These are phyloP conservation scores for Globisporangium camurandrum DNA, from an alignment of 352 stramenopile genomes.

Conservation along the genomic window DNA sequence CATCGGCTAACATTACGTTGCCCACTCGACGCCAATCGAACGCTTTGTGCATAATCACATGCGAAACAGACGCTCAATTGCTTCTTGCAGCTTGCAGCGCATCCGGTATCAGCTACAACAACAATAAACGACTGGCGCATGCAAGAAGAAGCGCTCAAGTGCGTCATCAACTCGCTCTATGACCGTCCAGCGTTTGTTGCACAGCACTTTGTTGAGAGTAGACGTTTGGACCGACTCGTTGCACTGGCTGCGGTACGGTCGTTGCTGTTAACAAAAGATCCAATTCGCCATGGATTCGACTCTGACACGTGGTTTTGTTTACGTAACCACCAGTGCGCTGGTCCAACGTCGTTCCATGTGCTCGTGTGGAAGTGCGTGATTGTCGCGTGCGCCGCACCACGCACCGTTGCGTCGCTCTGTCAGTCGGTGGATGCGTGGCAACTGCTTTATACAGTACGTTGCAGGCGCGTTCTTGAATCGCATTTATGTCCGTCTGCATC, in stretches of 20 bases:
- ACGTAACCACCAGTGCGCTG: no score
- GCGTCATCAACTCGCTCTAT: slow-evolving; percentile 61
- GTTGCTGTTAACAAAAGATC: background rate
- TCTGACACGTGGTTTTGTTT: no score
- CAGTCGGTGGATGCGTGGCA: slow-evolving; percentile 29
- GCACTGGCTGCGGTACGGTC: slow-evolving; percentile 15
- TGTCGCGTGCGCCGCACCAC: slow-evolving; percentile 34
- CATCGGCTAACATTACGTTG: background rate
- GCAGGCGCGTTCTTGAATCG: background rate
- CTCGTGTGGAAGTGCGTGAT: slow-evolving; percentile 58
- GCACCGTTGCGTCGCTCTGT: slow-evolving; percentile 20
- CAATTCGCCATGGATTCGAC: no score
- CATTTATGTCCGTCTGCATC: background rate
- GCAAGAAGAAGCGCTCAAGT: slow-evolving; percentile 57
- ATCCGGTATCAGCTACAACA: background rate
- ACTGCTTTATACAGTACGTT: slow-evolving; percentile 28
- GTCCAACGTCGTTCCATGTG: slow-evolving; percentile 28
- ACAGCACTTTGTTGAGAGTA: slow-evolving; percentile 17
- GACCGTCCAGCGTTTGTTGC: slow-evolving; percentile 46
- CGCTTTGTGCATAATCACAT: background rate
- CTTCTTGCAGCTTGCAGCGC: slow-evolving; percentile 26
- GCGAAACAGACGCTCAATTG: slow-evolving; percentile 22
- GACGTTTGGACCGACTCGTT: slow-evolving; percentile 20
- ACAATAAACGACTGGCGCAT: slow-evolving; percentile 13
- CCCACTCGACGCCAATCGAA: no score